These are phyloP conservation scores for Theileria sp. DNA, from an alignment of 169 alveolate genomes.

Conservation along the genomic window DNA sequence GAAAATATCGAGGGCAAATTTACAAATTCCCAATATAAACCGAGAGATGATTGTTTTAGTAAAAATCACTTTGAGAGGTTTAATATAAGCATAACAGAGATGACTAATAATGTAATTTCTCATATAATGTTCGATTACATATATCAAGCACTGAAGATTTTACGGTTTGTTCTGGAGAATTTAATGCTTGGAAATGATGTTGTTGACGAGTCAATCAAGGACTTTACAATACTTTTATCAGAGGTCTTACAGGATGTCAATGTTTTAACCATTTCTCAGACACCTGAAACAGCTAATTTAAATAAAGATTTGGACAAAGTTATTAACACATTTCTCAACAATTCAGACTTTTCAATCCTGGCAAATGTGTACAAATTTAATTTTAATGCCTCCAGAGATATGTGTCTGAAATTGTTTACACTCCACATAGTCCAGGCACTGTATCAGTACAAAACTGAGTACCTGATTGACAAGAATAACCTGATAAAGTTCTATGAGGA, in stretches of 20 bases:
- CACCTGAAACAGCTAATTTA: slow-evolving; percentile 12
- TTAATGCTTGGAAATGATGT: slow-evolving; percentile 12
- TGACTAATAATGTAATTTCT: slow-evolving; percentile 17
- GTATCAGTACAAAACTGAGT: neutral
- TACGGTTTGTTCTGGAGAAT: slow-evolving; percentile 31
- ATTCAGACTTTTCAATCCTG: neutral
- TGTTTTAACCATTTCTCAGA: slow-evolving; percentile 19
- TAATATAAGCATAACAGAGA: slow-evolving; percentile 2
- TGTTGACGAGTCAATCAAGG: slow-evolving; percentile 24
- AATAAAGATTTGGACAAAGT: slow-evolving; percentile 20
- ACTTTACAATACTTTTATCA: slow-evolving; percentile 33
- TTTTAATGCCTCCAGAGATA: slow-evolving; percentile 31
- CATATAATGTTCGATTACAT: slow-evolving; percentile 42
- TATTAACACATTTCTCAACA: slow-evolving; percentile 10
- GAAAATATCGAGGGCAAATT: neutral
- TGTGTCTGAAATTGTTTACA: slow-evolving; percentile 56
- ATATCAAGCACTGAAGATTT: slow-evolving; percentile 15
- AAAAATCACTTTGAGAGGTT: slow-evolving; percentile 16
- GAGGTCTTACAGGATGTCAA: slow-evolving; percentile 42
- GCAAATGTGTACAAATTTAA: slow-evolving; percentile 5
- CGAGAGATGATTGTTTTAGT: neutral
- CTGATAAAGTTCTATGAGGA: slow-evolving; percentile 12
- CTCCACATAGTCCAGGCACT: slow-evolving; percentile 42
- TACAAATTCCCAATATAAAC: neutral
- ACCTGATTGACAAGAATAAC: slow-evolving; percentile 14